Base-by-base conservation (phyloP, 345 rosid genomes). In the Eucalyptus tenuipes region DNA sequence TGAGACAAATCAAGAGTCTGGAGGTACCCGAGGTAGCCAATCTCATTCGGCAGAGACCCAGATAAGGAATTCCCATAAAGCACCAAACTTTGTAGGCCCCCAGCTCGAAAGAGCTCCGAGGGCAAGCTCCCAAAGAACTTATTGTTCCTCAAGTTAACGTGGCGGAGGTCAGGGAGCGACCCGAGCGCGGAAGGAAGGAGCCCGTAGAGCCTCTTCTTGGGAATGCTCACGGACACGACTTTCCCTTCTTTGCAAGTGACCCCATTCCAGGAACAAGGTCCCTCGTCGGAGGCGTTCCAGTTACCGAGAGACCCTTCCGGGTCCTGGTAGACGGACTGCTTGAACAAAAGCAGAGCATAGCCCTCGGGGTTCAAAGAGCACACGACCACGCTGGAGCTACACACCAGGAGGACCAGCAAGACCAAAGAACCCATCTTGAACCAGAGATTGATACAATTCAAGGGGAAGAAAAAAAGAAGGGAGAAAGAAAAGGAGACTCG, bases 201-300 rank as follows among this genome's bases (percentile, higher is more conserved):
- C 90, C 98, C 99, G 90, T 85, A 91, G 59, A 98, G 98, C 57
- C 91, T 96, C 94, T 94, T 96, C 92, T 91, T 97, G 7, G 99
- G 99, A 90, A 98, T 94, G 91, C 97, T 95, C 86, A 98, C 75
- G 89, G 99, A 95, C 25, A 97, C 93, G 55, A 98, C 99, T 49
- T 87, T 96, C 86, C 87, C 93, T 45, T 97, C 96, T 88, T 94
- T 94, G 94, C 99, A 98, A 80, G 98, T 95, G 80, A 98, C 90
- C 86, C 99, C 99, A 93, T 97, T 97, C 99, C 99, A 98, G 1
- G 95, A 94, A 89, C 99, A 98, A 68, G 98, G 95, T 90, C 91
- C 91, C 4, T 91, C 93, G 91, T 95, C 94, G 6, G 97, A 97
- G 71, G 95, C 91, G 95, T 96, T 96, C 99, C 99, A 97, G 91